Percentiles rank a stretch among this genome's conserved stretches.
Evolutionary conservation across 139 green algal species (phyloP).

Genomic region (Volvox reticuliferus): DNA sequence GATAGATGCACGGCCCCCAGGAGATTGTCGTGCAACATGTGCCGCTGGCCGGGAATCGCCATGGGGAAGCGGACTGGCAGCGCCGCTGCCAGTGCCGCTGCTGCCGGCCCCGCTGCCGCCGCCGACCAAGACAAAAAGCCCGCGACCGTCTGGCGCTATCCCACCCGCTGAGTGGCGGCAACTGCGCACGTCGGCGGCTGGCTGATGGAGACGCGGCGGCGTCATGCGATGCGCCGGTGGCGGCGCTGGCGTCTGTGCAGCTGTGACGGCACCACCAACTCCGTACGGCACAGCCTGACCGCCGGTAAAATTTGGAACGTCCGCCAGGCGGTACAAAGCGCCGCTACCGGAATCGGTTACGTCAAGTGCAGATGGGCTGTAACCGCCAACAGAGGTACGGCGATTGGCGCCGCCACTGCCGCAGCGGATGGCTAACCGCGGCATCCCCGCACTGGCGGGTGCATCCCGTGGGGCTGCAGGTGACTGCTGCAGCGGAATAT

Average conservation of each 20-base stretch:
- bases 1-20: too few relatives aligned
- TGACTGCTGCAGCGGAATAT: not conserved
- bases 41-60: too few relatives aligned
- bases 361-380: not conserved
- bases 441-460: not conserved
- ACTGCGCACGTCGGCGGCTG: not conserved
- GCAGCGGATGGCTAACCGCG: not conserved
- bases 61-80: too few relatives aligned
- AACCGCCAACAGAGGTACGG: not conserved
- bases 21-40: too few relatives aligned
- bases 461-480: too few relatives aligned
- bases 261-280: not conserved
- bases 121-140: not conserved
- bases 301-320: not conserved
- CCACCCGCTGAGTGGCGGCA: slow-evolving; percentile 9
- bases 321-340: not conserved
- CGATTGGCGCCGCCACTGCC: not conserved
- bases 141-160: not conserved
- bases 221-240: not conserved
- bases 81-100: too few relatives aligned
- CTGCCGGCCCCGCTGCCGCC: not conserved
- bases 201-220: slow-evolving; percentile 4
- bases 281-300: not conserved
- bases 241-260: not conserved
- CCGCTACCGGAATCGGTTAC: not conserved